Conservation (phyloP, 495 filamentous ascomycete species). For the Xylaria nigripes region DNA sequence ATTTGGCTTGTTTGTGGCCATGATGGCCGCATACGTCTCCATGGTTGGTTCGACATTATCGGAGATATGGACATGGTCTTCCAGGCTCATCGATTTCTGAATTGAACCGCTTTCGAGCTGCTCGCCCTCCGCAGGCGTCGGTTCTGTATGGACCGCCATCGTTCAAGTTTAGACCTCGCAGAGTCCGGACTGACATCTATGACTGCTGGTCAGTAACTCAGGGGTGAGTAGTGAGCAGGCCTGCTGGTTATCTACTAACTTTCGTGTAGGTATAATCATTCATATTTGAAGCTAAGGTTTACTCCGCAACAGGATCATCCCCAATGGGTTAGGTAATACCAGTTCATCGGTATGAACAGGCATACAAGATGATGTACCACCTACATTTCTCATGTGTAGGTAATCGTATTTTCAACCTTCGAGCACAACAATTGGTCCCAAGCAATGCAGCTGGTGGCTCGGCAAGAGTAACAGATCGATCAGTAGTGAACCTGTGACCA, state of each 20-base stretch:
- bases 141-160: not conserved
- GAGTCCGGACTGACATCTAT: not conserved
- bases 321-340: not conserved
- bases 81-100: not conserved
- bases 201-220: not conserved
- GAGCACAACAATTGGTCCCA: not conserved
- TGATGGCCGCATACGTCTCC: slow-evolving; percentile 21
- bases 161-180: not conserved
- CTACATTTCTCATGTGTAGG: not conserved
- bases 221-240: not conserved
- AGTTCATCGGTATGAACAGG: not conserved
- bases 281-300: not conserved
- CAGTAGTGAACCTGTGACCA: not conserved
- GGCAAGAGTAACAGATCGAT: too few species aligned
- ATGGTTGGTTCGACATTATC: slow-evolving; percentile 12
- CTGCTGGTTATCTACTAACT: not conserved
- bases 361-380: too few species aligned
- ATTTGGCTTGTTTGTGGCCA: slow-evolving; percentile 24
- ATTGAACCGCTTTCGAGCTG: not conserved
- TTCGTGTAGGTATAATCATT: not conserved
- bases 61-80: not conserved
- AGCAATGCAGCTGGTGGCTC: too few species aligned
- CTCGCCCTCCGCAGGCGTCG: not conserved
- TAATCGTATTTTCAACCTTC: not conserved
- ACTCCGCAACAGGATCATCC: not conserved